These are phyloP conservation scores for Fusarium poae DNA, from an alignment of 2,329 filamentous ascomycete species.

Conservation along the genomic window DNA sequence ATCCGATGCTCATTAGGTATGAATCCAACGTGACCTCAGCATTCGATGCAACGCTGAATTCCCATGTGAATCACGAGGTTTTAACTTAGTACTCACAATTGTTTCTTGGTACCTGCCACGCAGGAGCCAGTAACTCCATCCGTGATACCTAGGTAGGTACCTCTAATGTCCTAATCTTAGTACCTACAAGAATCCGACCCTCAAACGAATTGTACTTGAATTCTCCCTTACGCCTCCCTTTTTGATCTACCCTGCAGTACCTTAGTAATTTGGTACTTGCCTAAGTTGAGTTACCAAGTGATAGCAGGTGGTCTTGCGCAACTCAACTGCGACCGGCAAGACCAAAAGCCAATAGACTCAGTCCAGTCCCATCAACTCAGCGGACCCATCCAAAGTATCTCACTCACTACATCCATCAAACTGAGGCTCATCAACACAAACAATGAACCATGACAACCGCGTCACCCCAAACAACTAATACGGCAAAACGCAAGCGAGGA, in stretches of 20 bases:
- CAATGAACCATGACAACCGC: constrained; percentile 44
- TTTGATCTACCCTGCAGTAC: constrained; percentile 21
- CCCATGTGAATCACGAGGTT: constrained; percentile 35
- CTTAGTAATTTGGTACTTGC: not conserved
- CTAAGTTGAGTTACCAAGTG: constrained; percentile 20
- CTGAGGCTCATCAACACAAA: constrained; percentile 18
- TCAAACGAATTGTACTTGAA: constrained; percentile 15
- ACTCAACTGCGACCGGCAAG: constrained; percentile 9
- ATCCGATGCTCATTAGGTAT: constrained; percentile 10
- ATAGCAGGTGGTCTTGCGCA: constrained; percentile 36
- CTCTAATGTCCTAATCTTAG: not conserved
- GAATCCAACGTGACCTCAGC: constrained; percentile 29
- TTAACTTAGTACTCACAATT: constrained; percentile 5
- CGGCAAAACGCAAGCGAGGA: constrained; percentile 63
- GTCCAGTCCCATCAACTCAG: constrained; percentile 4
- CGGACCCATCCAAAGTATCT: constrained; percentile 18
- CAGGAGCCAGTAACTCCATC: not conserved
- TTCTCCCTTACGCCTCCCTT: constrained; percentile 3
- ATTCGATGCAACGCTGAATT: constrained; percentile 32
- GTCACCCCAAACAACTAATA: constrained; percentile 47
- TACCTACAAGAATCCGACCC: constrained; percentile 1
- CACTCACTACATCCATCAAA: constrained; percentile 3
- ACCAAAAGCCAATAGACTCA: constrained; percentile 15
- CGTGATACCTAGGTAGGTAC: too few relatives aligned
- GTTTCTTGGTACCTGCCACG: too few relatives aligned